Conservation (phyloP, 495 filamentous ascomycete species). For the Hypoxylon intermedium region DNA sequence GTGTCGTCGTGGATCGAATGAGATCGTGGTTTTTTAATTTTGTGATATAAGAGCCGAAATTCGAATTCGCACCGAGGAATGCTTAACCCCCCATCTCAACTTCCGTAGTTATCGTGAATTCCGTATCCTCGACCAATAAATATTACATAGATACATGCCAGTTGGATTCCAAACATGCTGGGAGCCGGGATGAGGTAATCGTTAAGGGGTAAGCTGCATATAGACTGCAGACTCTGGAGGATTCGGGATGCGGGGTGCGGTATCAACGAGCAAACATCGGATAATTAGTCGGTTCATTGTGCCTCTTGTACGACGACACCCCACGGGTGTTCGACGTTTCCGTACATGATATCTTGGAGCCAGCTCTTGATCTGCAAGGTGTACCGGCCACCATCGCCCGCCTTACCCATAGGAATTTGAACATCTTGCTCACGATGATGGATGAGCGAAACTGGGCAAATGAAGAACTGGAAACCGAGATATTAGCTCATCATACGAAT, state of each 20-base stretch:
- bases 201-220: too few species aligned
- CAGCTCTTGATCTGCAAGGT: slow-evolving; percentile 75
- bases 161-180: neutral
- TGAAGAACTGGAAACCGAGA: slow-evolving; percentile 67
- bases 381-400: slow-evolving; percentile 66
- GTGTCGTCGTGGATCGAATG: slow-evolving; percentile 18
- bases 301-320: slow-evolving; percentile 73
- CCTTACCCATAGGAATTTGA: slow-evolving; percentile 65
- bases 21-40: neutral
- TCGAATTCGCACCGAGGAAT: neutral
- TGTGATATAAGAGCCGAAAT: slow-evolving; percentile 1
- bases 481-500: neutral
- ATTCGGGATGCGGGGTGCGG: neutral
- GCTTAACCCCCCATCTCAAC: neutral
- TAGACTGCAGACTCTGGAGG: neutral
- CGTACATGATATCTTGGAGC: slow-evolving; percentile 87
- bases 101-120: slow-evolving; percentile 1
- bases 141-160: too few species aligned
- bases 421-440: slow-evolving; percentile 75
- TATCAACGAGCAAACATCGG: slow-evolving; percentile 8
- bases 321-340: slow-evolving; percentile 81
- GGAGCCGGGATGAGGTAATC: too few species aligned
- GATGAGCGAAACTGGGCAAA: slow-evolving; percentile 76
- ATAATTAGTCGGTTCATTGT: slow-evolving; percentile 24
- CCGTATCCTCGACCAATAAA: too few species aligned